Percentiles rank a stretch among this genome's conserved stretches.
Conservation (phyloP, 2,329 filamentous ascomycete species). For the Trichoderma asperellum region DNA sequence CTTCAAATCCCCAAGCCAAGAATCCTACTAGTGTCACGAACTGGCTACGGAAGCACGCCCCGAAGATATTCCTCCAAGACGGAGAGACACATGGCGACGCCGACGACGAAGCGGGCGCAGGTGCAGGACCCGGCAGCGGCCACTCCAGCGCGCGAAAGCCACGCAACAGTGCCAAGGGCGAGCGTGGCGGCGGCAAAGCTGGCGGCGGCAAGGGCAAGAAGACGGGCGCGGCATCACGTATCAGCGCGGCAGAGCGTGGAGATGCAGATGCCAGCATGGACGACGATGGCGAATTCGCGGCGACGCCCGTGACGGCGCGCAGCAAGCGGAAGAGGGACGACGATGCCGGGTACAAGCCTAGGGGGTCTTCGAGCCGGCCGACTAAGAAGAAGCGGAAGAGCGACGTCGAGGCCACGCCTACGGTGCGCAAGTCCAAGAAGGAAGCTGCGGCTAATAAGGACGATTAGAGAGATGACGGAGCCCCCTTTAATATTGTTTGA, state of each 20-base stretch:
- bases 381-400: conserved; percentile 65
- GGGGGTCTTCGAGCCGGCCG: conserved; percentile 57
- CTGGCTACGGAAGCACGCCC: conserved; percentile 86
- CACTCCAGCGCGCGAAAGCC: conserved; percentile 43
- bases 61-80: conserved; percentile 83
- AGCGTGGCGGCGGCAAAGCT: conserved; percentile 47
- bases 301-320: conserved; percentile 39
- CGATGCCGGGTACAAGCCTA: conserved; percentile 62
- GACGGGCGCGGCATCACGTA: conserved; percentile 33
- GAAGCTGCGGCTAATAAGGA: conserved; percentile 36
- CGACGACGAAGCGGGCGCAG: conserved; percentile 41
- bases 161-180: conserved; percentile 39
- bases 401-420: conserved; percentile 47
- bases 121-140: conserved; percentile 24
- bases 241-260: conserved; percentile 34
- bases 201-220: conserved; percentile 47
- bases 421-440: conserved; percentile 44
- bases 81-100: conserved; percentile 50
- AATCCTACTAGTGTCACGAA: conserved; percentile 95
- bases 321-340: conserved; percentile 62
- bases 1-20: conserved; percentile 49
- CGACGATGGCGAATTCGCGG: conserved; percentile 42
- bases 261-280: conserved; percentile 47
- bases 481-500: not conserved
- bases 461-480: conserved; percentile 34